These are phyloP conservation scores for Albophoma yamanashiensis DNA, from an alignment of 2,329 filamentous ascomycete species.

Conservation along the genomic window DNA sequence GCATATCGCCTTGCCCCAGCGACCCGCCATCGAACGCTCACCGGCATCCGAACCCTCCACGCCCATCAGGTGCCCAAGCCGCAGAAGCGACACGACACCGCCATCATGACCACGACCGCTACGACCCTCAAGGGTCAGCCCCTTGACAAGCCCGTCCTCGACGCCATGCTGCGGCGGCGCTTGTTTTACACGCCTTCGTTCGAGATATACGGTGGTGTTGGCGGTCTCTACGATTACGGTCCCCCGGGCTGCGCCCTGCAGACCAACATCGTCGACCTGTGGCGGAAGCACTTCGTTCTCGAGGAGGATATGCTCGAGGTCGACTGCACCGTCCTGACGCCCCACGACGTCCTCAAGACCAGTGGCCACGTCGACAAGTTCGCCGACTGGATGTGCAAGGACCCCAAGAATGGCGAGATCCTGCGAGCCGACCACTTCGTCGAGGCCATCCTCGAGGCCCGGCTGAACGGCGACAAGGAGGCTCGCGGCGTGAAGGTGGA, in stretches of 20 bases:
- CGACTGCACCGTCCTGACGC: slow-evolving; percentile 89
- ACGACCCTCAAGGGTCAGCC: slow-evolving; percentile 84
- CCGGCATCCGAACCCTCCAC: slow-evolving; percentile 16
- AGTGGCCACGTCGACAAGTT: slow-evolving; percentile 97
- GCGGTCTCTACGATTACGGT: slow-evolving; percentile 87
- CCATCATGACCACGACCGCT: slow-evolving; percentile 36
- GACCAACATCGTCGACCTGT: slow-evolving; percentile 77
- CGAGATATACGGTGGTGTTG: slow-evolving; percentile 87
- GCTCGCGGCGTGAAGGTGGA: slow-evolving; percentile 76
- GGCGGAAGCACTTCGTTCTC: slow-evolving; percentile 87
- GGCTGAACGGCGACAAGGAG: slow-evolving; percentile 84
- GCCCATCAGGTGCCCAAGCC: slow-evolving; percentile 16
- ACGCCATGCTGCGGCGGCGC: slow-evolving; percentile 76
- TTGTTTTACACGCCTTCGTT: slow-evolving; percentile 94
- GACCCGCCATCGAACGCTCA: slow-evolving; percentile 15
- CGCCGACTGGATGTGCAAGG: slow-evolving; percentile 98
- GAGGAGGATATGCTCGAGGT: slow-evolving; percentile 94
- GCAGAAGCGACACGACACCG: slow-evolving; percentile 10
- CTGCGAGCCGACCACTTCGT: slow-evolving; percentile 94
- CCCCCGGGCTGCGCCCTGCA: slow-evolving; percentile 80
- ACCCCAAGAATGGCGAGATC: slow-evolving; percentile 95
- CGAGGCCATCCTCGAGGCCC: slow-evolving; percentile 80
- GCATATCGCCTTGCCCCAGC: slow-evolving; percentile 9
- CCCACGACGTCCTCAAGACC: slow-evolving; percentile 88
- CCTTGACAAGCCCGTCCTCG: slow-evolving; percentile 72